phyloP scores from a whole-genome alignment of 2,329 filamentous ascomycete species.

The Arthroderma uncinatum region DNA sequence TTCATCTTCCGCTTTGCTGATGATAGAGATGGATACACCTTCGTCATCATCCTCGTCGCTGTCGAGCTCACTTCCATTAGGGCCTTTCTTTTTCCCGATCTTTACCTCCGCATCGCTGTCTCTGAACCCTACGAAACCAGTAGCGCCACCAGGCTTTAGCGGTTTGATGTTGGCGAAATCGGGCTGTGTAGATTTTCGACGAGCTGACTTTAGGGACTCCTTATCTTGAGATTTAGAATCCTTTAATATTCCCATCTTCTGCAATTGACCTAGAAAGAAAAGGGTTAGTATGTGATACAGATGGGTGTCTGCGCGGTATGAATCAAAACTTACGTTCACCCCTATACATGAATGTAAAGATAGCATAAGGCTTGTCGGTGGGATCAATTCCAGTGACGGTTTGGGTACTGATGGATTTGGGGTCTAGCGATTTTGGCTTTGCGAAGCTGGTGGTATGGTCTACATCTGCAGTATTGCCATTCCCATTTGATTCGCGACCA shows the following conservation, averaged over 20 bases:
- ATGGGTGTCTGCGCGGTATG: not conserved
- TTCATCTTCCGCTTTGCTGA: conserved; percentile 53
- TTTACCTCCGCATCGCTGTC: conserved; percentile 49
- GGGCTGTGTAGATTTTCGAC: conserved; percentile 69
- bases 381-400: conserved; percentile 98
- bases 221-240: conserved; percentile 53
- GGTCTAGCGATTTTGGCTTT: conserved; percentile 89
- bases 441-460: conserved; percentile 98
- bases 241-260: conserved; percentile 86
- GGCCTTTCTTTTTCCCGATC: conserved; percentile 51
- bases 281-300: not conserved
- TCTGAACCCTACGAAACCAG: conserved; percentile 81
- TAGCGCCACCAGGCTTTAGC: conserved; percentile 73
- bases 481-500: conserved; percentile 19
- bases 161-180: conserved; percentile 79
- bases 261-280: conserved; percentile 61
- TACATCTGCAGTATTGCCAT: conserved; percentile 62
- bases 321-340: conserved; percentile 66
- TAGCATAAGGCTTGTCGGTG: conserved; percentile 88
- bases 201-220: conserved; percentile 50
- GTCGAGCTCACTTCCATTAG: conserved; percentile 55
- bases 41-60: conserved; percentile 65
- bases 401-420: conserved; percentile 95
- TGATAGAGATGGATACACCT: conserved; percentile 50
- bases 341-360: conserved; percentile 95